Conservation (phyloP, 371 early-diverging fungal species). For the Mortierella sp. region DNA sequence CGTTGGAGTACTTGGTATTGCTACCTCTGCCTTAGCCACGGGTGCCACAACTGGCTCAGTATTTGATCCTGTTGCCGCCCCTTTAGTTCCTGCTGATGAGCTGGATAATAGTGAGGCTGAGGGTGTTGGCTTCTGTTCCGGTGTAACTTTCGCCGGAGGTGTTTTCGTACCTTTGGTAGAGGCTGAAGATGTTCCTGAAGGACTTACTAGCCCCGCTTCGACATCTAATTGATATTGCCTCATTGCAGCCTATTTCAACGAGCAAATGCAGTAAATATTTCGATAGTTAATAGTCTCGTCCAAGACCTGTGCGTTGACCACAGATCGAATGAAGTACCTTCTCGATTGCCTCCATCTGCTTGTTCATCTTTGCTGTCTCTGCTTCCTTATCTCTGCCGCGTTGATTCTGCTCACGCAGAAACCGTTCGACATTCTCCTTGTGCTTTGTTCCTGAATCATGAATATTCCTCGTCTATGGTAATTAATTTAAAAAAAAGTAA, state of each 20-base stretch:
- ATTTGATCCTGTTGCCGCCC: slow-evolving; percentile 17
- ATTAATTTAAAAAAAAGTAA: not conserved
- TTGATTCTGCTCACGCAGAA: slow-evolving; percentile 74
- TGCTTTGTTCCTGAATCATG: slow-evolving; percentile 79
- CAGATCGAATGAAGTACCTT: slow-evolving; percentile 36
- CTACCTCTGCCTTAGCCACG: not conserved
- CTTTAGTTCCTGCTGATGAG: not conserved
- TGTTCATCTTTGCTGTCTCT: slow-evolving; percentile 63
- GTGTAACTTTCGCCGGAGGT: not conserved
- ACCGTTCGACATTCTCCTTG: slow-evolving; percentile 76
- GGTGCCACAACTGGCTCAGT: slow-evolving; percentile 11
- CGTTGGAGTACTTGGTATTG: not conserved
- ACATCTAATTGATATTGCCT: slow-evolving; percentile 54
- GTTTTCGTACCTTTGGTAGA: not conserved
- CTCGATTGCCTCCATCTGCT: slow-evolving; percentile 74
- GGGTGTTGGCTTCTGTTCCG: not conserved
- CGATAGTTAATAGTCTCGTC: too few relatives aligned
- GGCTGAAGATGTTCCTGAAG: slow-evolving; percentile 13
- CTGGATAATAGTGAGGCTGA: slow-evolving; percentile 3
- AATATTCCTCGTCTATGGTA: slow-evolving; percentile 66
- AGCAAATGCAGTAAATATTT: not conserved
- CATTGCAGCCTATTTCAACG: slow-evolving; percentile 26
- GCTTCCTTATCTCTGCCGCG: slow-evolving; percentile 67
- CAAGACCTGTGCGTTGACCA: not conserved
- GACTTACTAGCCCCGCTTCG: slow-evolving; percentile 54